Evolutionary conservation across 257 asterid species (phyloP), one percentile per base, ranked within the genome.

Genomic region (Voacanga thouarsii): DNA sequence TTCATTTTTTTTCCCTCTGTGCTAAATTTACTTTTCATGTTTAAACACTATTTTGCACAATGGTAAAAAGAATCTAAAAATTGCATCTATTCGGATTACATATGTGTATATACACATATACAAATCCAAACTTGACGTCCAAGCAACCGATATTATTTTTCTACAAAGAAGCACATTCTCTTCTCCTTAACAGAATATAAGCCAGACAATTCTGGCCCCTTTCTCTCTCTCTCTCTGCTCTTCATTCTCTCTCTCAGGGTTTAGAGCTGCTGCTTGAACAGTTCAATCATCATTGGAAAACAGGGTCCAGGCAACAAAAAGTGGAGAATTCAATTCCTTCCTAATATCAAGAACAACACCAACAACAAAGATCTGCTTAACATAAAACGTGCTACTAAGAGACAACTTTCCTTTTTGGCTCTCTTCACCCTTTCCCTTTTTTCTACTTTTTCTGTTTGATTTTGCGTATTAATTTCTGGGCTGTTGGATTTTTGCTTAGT

Each of bases 81-180:
- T 73, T 72, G 74, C 80, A 68, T 60, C 37, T 55, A 51, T 75
- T 82, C 82, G 60, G 82, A 85, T 26, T 86, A 80, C 78, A 74
- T n/a, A n/a, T 74, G 67, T 77, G 77, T 71, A 41, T 28, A 19
- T 18, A 83, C 83, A 81, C 80, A 66, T 56, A 74, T 85, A 72
- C 82, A 88, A 86, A 84, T 71, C 84, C 86, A 87, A 86, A 85
- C 98, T 90, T 92, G 89, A 86, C 92, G 89, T 89, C 92, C 97
- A 94, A 94, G 98, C 96, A 90, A 94, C 89, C 90, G 57, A 49
- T 79, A 66, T 84, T 71, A 78, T 80, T 79, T 73, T 71, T 74
- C 75, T 65, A 45, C 18, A 37, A 74, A 24, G 12, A 53, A 51
- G 19, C 73, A 75, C 80, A 78, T 81, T 86, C 79, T 65, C 53